Base-by-base conservation (phyloP, 129 eudicot genomes). In the Flaveria trinervia region DNA sequence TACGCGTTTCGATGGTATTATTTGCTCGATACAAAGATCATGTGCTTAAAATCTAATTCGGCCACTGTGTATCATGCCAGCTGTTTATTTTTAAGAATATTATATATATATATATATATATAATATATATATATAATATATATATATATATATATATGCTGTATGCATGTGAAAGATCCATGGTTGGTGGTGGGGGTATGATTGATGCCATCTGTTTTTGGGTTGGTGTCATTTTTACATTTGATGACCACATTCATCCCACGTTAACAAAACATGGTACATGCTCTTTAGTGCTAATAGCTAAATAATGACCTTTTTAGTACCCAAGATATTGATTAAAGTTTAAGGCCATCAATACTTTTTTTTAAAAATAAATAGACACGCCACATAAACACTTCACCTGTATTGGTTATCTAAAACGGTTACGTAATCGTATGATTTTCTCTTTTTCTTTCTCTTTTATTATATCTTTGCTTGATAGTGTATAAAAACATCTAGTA, bases 181-280 rank as follows among this genome's bases (percentile, higher is more conserved):
- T 61, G 66, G 57, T 26, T 4, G 17, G 28, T 61, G 66, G 52
- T 18, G 79, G 64, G 17, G 72, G 33, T 61, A 15, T 61, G 79
- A 62, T 75, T 64, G 65, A 48, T 70, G 43, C 41, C 65, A 75
- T 75, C 62, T 77, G 70, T 69, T 44, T 69, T 69, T 77, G 49
- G 60, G 74, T 77, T 77, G 75, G 68, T 77, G 80, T 66, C 80
- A 52, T 8, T 39, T 55, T 54, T 52, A 41, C 30, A 77, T 77
- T 68, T 68, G 59, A 22, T 55, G 55, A n/a, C 75, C n/a, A 68
- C 55, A 55, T 20, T 77, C 68, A 68, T 23, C 59, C 74, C 41
- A 44, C 76, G 81, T 78, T 78, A 69, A 36, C n/a, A 57, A 69
- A 51, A 55, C 48, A 54, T 77, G 65, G 25, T 33, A 77, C 49